Evolutionary conservation across 2,329 filamentous ascomycete species (phyloP).

Genomic region (Colletotrichum incanum): DNA sequence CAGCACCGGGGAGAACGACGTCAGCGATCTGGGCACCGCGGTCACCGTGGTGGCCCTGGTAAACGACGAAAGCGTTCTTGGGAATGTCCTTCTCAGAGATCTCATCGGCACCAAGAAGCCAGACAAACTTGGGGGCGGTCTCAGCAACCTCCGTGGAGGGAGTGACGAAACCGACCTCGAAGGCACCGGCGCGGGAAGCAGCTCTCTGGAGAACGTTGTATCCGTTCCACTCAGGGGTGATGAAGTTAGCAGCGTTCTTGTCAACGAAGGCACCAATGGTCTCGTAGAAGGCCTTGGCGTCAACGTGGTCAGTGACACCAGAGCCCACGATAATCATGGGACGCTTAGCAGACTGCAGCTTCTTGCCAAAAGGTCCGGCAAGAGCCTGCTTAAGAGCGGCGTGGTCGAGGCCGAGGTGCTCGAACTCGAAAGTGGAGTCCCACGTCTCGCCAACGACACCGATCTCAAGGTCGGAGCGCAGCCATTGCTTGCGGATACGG

Average conservation of each 20-base stretch:
- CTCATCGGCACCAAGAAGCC: slow-evolving; percentile 97
- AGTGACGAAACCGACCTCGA: slow-evolving; percentile 94
- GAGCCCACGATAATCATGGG: slow-evolving; percentile 98
- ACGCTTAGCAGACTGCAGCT: slow-evolving; percentile 86
- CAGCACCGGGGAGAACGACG: slow-evolving; percentile 91
- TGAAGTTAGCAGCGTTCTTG: slow-evolving; percentile 91
- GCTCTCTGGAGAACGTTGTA: slow-evolving; percentile 97
- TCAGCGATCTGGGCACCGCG: slow-evolving; percentile 93
- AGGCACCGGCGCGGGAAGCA: slow-evolving; percentile 92
- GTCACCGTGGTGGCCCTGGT: slow-evolving; percentile 99
- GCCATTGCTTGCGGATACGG: slow-evolving; percentile 97
- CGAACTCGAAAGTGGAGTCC: slow-evolving; percentile 95
- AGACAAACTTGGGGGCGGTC: slow-evolving; percentile 94
- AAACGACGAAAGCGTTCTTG: slow-evolving; percentile 96
- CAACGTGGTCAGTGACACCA: slow-evolving; percentile 89
- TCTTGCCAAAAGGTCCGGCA: slow-evolving; percentile 91
- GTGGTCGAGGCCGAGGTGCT: slow-evolving; percentile 87
- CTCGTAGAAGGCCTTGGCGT: slow-evolving; percentile 95
- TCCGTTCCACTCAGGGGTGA: slow-evolving; percentile 93
- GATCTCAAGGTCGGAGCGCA: slow-evolving; percentile 94
- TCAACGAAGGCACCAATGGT: slow-evolving; percentile 91
- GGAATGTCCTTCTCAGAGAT: slow-evolving; percentile 88
- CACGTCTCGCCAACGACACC: slow-evolving; percentile 92
- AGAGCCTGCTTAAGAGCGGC: slow-evolving; percentile 88
- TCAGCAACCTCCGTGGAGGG: slow-evolving; percentile 86